Evolutionary conservation across 352 stramenopile genomes (phyloP).

Genomic region (Globisporangium paroecandrum): DNA sequence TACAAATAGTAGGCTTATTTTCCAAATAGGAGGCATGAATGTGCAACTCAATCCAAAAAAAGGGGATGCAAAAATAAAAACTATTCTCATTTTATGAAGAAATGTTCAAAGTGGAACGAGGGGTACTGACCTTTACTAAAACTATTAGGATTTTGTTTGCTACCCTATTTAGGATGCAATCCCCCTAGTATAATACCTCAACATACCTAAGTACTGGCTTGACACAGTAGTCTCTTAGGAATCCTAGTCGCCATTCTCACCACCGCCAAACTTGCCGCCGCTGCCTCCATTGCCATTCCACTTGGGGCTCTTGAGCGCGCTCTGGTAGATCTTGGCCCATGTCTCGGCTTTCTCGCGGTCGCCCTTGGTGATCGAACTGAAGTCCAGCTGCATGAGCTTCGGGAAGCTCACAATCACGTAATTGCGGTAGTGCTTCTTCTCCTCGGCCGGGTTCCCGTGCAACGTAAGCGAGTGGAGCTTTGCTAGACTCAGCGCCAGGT

Average conservation of each 20-base stretch:
- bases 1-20: too few species aligned
- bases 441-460: conserved; percentile 80
- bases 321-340: conserved; percentile 71
- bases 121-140: too few species aligned
- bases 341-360: conserved; percentile 67
- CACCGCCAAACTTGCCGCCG: background rate
- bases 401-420: conserved; percentile 77
- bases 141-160: too few species aligned
- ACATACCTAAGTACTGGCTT: too few species aligned
- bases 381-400: conserved; percentile 67
- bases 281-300: background rate
- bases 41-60: too few species aligned
- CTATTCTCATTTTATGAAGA: too few species aligned
- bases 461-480: conserved; percentile 63
- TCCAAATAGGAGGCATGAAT: too few species aligned
- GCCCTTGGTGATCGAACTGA: conserved; percentile 59
- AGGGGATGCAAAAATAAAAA: too few species aligned
- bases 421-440: conserved; percentile 87
- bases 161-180: too few species aligned
- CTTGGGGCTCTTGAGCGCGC: conserved; percentile 25
- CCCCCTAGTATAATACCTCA: too few species aligned
- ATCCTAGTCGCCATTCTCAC: background rate
- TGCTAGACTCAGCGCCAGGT: conserved; percentile 40
- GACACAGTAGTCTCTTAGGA: background rate
- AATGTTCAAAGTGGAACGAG: too few species aligned